phyloP scores from a whole-genome alignment of 148 eudicot genomes.

The Salicornia ramosissima region DNA sequence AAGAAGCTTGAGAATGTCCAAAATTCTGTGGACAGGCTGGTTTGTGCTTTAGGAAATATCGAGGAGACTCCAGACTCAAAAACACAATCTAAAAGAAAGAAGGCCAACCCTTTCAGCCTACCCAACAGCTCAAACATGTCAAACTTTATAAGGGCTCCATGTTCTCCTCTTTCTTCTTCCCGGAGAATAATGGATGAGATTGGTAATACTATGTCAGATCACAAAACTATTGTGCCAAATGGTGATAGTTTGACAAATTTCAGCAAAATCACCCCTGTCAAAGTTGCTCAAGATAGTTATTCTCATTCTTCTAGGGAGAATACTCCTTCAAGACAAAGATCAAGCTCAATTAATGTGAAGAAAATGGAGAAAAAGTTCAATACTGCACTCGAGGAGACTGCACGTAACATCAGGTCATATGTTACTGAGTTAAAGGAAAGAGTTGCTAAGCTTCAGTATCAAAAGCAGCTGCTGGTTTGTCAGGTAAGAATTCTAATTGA shows the following conservation, averaged over 20 bases:
- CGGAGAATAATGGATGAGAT: constrained; percentile 52
- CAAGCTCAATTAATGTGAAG: constrained; percentile 65
- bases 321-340: constrained; percentile 40
- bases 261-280: constrained; percentile 34
- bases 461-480: constrained; percentile 90
- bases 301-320: constrained; percentile 52
- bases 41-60: constrained; percentile 39
- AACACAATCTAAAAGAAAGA: constrained; percentile 59
- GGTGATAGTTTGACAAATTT: constrained; percentile 32
- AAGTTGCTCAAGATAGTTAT: constrained; percentile 27
- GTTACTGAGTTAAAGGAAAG: constrained; percentile 90
- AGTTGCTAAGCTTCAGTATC: constrained; percentile 96
- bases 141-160: constrained; percentile 68
- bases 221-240: constrained; percentile 18
- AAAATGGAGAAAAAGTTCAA: constrained; percentile 85
- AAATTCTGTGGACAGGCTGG: constrained; percentile 66
- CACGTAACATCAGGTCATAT: constrained; percentile 72
- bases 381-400: constrained; percentile 85
- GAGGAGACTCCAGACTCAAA: constrained; percentile 55
- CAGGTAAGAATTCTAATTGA: constrained; percentile 48
- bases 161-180: constrained; percentile 71
- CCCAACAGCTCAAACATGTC: constrained; percentile 65
- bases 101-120: constrained; percentile 46
- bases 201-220: constrained; percentile 59
- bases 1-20: constrained; percentile 93